A percentile compares a stretch with the other conserved stretches of the same genome.
These are phyloP conservation scores for Fusarium duplospermum DNA, from an alignment of 2,329 filamentous ascomycete genomes.

Conservation along the genomic window DNA sequence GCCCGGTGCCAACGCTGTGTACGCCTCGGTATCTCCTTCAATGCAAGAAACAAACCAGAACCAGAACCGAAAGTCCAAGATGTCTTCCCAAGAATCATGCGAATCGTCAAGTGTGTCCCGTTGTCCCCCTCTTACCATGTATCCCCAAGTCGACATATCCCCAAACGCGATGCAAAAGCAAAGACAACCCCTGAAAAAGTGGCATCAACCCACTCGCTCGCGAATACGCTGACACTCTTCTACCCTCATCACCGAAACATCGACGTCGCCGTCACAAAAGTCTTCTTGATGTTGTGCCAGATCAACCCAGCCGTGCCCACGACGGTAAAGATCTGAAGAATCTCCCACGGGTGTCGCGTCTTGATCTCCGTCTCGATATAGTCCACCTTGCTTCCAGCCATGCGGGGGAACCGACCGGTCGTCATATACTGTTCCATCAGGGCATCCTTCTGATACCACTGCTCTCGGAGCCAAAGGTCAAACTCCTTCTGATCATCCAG, in stretches of 20 bases:
- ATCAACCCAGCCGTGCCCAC: constrained; percentile 58
- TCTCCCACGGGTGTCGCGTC: constrained; percentile 65
- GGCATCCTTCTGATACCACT: constrained; percentile 93
- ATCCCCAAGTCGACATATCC: neutral
- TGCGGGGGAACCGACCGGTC: constrained; percentile 83
- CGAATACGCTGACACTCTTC: neutral
- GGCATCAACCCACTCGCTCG: constrained; percentile 3
- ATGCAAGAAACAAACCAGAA: constrained; percentile 1
- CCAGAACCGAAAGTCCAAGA: constrained; percentile 6
- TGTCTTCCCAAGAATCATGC: constrained; percentile 11
- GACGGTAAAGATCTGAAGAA: constrained; percentile 65
- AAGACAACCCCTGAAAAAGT: constrained; percentile 1
- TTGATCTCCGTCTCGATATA: constrained; percentile 71
- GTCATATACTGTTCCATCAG: constrained; percentile 85
- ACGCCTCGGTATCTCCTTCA: constrained; percentile 36
- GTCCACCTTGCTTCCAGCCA: constrained; percentile 60
- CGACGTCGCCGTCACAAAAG: constrained; percentile 35
- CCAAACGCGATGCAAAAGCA: neutral
- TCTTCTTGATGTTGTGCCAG: constrained; percentile 53
- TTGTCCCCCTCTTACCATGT: neutral
- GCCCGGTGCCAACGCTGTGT: constrained; percentile 1
- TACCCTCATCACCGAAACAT: constrained; percentile 33
- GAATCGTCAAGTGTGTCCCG: neutral
- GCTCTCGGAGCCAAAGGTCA: constrained; percentile 83
- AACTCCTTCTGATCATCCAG: constrained; percentile 80